These are phyloP conservation scores for Erysiphe neolycopersici DNA, from an alignment of 2,329 filamentous ascomycete genomes.

Conservation along the genomic window DNA sequence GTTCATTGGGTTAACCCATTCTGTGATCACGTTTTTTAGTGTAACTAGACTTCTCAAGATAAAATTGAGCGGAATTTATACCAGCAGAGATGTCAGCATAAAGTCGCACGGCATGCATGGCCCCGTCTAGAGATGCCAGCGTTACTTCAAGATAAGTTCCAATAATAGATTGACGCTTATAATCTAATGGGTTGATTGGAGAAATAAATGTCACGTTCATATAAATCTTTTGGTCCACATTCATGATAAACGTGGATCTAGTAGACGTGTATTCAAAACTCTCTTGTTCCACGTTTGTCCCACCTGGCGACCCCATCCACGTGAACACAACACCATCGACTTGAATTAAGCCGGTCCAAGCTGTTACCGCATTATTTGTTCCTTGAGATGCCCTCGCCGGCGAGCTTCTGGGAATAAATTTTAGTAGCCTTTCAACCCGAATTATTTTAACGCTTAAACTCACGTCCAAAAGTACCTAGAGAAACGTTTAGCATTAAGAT, in stretches of 20 bases:
- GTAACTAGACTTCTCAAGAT: not conserved
- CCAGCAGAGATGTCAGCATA: slow-evolving; percentile 48
- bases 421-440: not conserved
- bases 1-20: slow-evolving; percentile 42
- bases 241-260: slow-evolving; percentile 40
- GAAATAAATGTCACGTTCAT: slow-evolving; percentile 46
- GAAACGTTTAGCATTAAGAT: slow-evolving; percentile 1
- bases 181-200: slow-evolving; percentile 40
- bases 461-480: slow-evolving; percentile 11
- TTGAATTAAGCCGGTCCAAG: slow-evolving; percentile 43
- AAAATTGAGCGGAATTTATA: slow-evolving; percentile 15
- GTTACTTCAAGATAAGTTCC: slow-evolving; percentile 44
- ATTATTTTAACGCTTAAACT: slow-evolving; percentile 1
- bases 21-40: slow-evolving; percentile 16
- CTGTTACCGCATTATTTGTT: slow-evolving; percentile 25
- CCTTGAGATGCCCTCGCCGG: slow-evolving; percentile 7
- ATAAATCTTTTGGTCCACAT: slow-evolving; percentile 30
- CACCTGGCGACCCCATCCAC: slow-evolving; percentile 30
- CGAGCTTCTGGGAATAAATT: slow-evolving; percentile 4
- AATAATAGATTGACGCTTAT: slow-evolving; percentile 38
- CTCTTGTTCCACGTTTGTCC: slow-evolving; percentile 28
- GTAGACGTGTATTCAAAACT: slow-evolving; percentile 46
- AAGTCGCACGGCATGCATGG: slow-evolving; percentile 35
- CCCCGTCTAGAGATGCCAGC: slow-evolving; percentile 33
- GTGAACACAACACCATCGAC: slow-evolving; percentile 38